These are phyloP conservation scores for Populus deltoides DNA, from an alignment of 345 rosid genomes.

Conservation along the genomic window DNA sequence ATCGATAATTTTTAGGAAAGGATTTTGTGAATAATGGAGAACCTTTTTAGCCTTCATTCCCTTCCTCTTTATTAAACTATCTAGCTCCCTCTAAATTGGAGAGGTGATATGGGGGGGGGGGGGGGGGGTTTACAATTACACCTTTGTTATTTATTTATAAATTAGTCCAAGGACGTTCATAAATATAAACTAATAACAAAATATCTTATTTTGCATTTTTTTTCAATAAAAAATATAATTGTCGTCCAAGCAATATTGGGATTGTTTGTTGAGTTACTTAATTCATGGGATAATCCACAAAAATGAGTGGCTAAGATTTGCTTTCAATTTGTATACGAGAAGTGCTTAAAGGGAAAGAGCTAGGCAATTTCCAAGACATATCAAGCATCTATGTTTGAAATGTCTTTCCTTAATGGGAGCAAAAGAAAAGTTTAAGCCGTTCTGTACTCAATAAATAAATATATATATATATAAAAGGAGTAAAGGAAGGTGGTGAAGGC, in stretches of 20 bases:
- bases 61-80: not conserved
- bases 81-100: too few species aligned
- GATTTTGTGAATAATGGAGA: too few species aligned
- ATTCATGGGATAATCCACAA: not conserved
- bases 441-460: too few species aligned
- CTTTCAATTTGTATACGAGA: not conserved
- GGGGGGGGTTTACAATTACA: too few species aligned
- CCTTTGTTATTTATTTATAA: too few species aligned
- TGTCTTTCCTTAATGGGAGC: not conserved
- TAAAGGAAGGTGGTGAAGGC: not conserved
- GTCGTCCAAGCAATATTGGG: not conserved
- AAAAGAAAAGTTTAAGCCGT: not conserved
- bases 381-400: not conserved
- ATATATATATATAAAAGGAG: not conserved
- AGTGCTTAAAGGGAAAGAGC: not conserved
- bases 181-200: too few species aligned
- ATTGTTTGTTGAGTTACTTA: not conserved
- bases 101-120: too few species aligned
- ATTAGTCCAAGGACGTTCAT: too few species aligned
- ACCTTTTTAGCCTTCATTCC: not conserved
- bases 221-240: too few species aligned
- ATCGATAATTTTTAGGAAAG: too few species aligned
- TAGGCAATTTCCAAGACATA: not conserved
- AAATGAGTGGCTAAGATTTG: not conserved
- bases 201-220: too few species aligned